Evolutionary conservation across 2,329 filamentous ascomycete species (phyloP), one percentile per base, ranked within the genome.

Genomic region (Alternaria conjuncta): DNA sequence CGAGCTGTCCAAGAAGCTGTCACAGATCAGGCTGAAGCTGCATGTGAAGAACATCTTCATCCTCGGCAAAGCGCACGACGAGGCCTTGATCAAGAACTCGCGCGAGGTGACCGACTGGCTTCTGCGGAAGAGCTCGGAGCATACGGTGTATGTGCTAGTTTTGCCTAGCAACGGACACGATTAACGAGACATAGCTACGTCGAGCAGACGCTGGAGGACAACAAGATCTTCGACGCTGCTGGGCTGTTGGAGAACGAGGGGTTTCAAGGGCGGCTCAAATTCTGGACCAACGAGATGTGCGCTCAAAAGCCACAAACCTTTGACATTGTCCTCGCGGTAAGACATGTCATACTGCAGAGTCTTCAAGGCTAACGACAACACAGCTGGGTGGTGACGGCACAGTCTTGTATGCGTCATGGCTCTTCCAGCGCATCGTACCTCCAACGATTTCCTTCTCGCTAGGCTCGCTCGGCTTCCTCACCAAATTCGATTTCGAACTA

Each of bases 381-480:
- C 47, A 84, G 82, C 86, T 97, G 4, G 94, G 94, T 53, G 96
- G 96, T 12, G 96, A 99, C 77, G 96, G 96, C n/a, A 99, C 96
- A 0, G 95, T 99, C 7, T 84, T 99, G 11, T 98, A 97, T 76
- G 92, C 95, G 5, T 97, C 93, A 75, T 98, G 95, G 94, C 85
- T 99, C 1, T 99, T 99, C 78, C 96, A 99, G 82, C 89, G 92
- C 45, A 92, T 98, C 50, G 95, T 98, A 0, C 96, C 96, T 6
- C 96, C 96, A 0, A 93, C 97, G 1, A 84, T 99, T 65, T 95
- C 93, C 65, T 98, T 99, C 79, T 88, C 94, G 1, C 84, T 98
- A 10, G 96, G 96, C 9, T 97, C 94, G 23, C 84, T 99, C 6
- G 96, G 96, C 0, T 99, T 99, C 76, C 83, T 99, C 69, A 98